Base-by-base conservation (phyloP, 192 early-diverging fungal genomes). In the Chytriomyces sp. region DNA sequence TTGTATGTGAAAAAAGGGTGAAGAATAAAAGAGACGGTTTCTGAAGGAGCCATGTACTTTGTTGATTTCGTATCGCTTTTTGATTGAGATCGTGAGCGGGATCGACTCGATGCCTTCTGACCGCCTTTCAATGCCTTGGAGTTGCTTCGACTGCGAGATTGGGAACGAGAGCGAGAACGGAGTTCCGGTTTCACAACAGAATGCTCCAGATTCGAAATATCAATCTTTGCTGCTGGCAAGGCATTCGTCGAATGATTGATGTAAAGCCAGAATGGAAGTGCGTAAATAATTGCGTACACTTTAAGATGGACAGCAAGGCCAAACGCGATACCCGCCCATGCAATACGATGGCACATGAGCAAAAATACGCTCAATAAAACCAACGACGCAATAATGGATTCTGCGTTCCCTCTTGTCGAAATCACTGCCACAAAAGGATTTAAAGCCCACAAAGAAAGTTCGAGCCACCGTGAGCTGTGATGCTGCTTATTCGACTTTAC, bases 401-500 rank as follows among this genome's bases (percentile, higher is more conserved):
- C 98, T 0, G 94, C 93, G 66, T 92, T 97, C 13, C 98, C 98
- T 35, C 98, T 86, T 16, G 97, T 96, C 4, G 97, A 98, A 49
- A 99, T 99, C 45, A 91, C 96, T 59, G 94, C 94, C 2, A 98
- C 96, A 83, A 98, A 93, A 6, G 98, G 98, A 67, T 99, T 99
- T 6, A 96, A 83, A 45, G 96, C 79, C 97, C 97, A 98, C 10
- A 95, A 75, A 0, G 91, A 84, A 6, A 77, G 72, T 53, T 78
- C 67, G 45, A 70, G 48, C 49, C 46, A 46, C 16, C 24, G 26
- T 35, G 16, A 11, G 5, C 46, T 24, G 16, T 3, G 43, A 18
- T 18, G 9, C 3, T 9, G 9, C 47, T 65, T 9, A 2, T 10
- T 8, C 16, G 50, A 44, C 20, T 10, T n/a, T 26, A 5, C 45